Conservation (phyloP, 768 basidiomycete species). For the Mycena alexandri region DNA sequence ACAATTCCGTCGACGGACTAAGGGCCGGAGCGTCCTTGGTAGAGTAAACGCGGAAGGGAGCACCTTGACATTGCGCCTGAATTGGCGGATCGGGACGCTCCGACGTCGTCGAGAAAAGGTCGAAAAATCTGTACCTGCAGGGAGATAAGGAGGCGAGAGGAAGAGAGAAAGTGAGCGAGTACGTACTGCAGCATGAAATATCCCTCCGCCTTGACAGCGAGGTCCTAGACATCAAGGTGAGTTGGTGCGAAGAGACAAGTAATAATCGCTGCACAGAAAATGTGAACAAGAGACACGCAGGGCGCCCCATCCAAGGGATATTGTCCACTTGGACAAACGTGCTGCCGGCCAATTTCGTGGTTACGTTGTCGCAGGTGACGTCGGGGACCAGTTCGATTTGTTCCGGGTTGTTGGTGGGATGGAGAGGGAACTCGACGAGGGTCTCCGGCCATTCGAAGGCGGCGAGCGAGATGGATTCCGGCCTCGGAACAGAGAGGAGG, state of each 20-base stretch:
- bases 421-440: neutral
- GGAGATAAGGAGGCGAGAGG: neutral
- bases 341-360: constrained; percentile 66
- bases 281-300: constrained; percentile 68
- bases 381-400: too few relatives aligned
- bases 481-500: constrained; percentile 69
- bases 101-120: constrained; percentile 46
- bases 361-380: constrained; percentile 43
- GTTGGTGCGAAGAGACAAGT: too few relatives aligned
- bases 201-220: constrained; percentile 79
- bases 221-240: constrained; percentile 57
- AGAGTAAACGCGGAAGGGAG: constrained; percentile 56
- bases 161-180: neutral
- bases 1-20: constrained; percentile 56
- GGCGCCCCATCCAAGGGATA: constrained; percentile 66
- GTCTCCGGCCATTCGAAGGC: neutral
- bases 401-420: too few relatives aligned
- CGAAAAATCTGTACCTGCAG: constrained; percentile 54
- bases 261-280: constrained; percentile 61
- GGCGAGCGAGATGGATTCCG: constrained; percentile 29
- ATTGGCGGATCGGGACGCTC: constrained; percentile 43
- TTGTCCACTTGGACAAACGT: constrained; percentile 69
- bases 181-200: constrained; percentile 63
- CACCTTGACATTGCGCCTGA: constrained; percentile 57
- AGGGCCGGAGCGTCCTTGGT: constrained; percentile 60